These are phyloP conservation scores for Ceratocystis albifundus DNA, from an alignment of 2,329 filamentous ascomycete genomes.

Conservation along the genomic window DNA sequence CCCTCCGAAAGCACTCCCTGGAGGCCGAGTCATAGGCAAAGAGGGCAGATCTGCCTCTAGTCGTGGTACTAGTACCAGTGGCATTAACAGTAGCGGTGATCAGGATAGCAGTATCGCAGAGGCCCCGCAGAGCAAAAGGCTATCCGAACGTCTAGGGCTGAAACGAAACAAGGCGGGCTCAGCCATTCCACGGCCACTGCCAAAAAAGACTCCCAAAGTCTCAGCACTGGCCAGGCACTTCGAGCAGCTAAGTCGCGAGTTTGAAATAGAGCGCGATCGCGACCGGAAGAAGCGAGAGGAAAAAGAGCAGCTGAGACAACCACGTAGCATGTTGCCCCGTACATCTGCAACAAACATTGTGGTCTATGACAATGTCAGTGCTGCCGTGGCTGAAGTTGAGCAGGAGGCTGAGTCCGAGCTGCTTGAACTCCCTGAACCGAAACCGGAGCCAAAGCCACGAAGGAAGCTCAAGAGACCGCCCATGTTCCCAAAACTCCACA, in stretches of 20 bases:
- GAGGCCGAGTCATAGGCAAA: neutral
- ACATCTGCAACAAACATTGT: conserved; percentile 89
- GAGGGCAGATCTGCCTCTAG: neutral
- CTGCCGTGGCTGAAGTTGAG: conserved; percentile 75
- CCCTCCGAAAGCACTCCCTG: conserved; percentile 13
- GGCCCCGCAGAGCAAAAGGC: conserved; percentile 43
- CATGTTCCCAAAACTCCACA: conserved; percentile 16
- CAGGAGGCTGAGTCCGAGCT: conserved; percentile 29
- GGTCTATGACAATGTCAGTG: conserved; percentile 85
- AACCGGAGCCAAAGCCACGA: conserved; percentile 12
- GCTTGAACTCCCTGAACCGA: conserved; percentile 10
- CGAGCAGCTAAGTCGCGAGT: conserved; percentile 90
- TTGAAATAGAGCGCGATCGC: conserved; percentile 82
- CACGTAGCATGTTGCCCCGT: conserved; percentile 69
- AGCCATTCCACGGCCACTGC: conserved; percentile 77
- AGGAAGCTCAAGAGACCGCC: conserved; percentile 18
- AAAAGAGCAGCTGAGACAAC: conserved; percentile 51
- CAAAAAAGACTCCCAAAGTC: conserved; percentile 65
- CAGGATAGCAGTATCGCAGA: neutral
- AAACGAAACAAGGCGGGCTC: conserved; percentile 56
- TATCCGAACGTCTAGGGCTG: conserved; percentile 61
- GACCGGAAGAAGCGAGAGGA: conserved; percentile 73
- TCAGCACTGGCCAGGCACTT: conserved; percentile 91
- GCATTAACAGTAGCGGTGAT: neutral
- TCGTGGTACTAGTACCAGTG: neutral